Conservation (phyloP, 129 eudicot genomes). For the Ambrosia trifida region DNA sequence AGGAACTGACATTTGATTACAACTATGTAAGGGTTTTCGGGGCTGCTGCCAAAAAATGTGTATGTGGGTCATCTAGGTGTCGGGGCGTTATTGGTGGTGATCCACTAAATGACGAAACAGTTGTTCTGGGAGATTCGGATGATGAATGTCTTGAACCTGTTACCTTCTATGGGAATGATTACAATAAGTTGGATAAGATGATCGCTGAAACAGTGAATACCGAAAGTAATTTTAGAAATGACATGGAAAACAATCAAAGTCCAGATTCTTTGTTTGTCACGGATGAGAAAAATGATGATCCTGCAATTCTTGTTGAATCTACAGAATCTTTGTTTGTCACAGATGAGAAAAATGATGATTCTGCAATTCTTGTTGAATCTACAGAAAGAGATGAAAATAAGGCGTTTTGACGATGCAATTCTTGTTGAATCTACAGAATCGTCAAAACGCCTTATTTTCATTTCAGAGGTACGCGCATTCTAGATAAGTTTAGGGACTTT, state of each 20-base stretch:
- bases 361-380: no score
- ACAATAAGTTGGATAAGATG: constrained; percentile 27
- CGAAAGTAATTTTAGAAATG: constrained; percentile 29
- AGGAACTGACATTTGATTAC: constrained; percentile 92
- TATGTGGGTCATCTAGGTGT: constrained; percentile 85
- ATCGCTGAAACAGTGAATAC: constrained; percentile 23
- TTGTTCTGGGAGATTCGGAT: constrained; percentile 82
- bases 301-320: constrained; percentile 21
- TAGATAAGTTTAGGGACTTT: no score
- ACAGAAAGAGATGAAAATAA: no score
- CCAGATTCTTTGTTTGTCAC: constrained; percentile 27
- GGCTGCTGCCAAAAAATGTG: constrained; percentile 99
- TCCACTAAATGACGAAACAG: constrained; percentile 56
- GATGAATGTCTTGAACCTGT: constrained; percentile 82
- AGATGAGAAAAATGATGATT: no score
- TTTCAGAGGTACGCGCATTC: no score
- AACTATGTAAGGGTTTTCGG: constrained; percentile 95
- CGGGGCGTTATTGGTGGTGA: constrained; percentile 95
- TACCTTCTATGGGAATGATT: constrained; percentile 45
- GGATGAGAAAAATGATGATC: constrained; percentile 28
- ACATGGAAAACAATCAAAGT: constrained; percentile 26
- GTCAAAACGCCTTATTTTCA: no score
- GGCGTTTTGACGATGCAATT: no score
- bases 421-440: no score
- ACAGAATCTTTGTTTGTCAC: no score